Percentiles rank a stretch among this genome's conserved stretches.
These are phyloP conservation scores for Leishmania braziliensis DNA, from an alignment of 208 protist genomes.

Conservation along the genomic window DNA sequence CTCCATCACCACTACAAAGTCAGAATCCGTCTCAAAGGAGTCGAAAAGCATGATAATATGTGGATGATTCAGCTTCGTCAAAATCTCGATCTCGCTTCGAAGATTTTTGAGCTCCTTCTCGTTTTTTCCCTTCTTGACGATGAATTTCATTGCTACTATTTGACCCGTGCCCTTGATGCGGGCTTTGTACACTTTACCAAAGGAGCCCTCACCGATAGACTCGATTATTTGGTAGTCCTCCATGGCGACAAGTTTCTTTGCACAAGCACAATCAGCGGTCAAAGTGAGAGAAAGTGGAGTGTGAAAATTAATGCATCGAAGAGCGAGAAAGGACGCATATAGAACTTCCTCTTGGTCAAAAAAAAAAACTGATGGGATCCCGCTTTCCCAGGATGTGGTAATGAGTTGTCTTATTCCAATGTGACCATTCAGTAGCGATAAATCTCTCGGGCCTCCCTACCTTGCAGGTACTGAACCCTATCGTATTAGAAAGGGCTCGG, in stretches of 20 bases:
- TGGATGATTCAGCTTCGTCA: constrained; percentile 95
- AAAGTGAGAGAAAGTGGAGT: constrained; percentile 2
- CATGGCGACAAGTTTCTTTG: constrained; percentile 43
- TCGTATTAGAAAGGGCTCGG: not conserved
- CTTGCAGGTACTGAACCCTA: not conserved
- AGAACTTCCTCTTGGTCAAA: not conserved
- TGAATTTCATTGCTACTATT: constrained; percentile 98
- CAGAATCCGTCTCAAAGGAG: constrained; percentile 95
- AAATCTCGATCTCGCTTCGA: constrained; percentile 96
- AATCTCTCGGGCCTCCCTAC: not conserved
- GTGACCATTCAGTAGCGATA: not conserved
- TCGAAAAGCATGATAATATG: constrained; percentile 98
- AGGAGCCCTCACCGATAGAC: constrained; percentile 97
- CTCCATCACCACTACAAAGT: constrained; percentile 95
- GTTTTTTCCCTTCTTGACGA: constrained; percentile 95
- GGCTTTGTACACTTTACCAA: constrained; percentile 98
- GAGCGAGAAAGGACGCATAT: not conserved
- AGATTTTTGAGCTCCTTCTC: constrained; percentile 94
- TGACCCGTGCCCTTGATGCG: constrained; percentile 92
- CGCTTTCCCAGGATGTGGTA: not conserved
- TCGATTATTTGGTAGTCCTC: constrained; percentile 94
- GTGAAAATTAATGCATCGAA: constrained; percentile 10
- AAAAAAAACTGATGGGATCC: not conserved
- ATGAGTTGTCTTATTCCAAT: not conserved
- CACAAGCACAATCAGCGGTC: constrained; percentile 4